Base-by-base conservation (phyloP, 345 rosid genomes). In the Hibiscus trionum region DNA sequence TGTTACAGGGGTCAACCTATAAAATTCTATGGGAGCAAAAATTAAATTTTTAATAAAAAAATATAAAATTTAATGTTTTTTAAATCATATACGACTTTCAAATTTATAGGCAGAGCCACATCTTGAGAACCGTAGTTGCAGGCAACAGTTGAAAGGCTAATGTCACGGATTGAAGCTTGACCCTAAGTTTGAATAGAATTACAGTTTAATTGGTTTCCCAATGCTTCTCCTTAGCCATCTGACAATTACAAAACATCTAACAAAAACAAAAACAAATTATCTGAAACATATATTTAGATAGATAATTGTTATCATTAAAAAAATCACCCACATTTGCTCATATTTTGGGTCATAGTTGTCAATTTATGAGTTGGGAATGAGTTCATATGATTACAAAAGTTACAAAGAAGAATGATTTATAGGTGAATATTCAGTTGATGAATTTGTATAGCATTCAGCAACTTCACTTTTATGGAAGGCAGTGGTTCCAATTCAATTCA, bases 351-450 rank as follows among this genome's bases (percentile, higher is more conserved):
- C 15, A 63, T 63, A 15, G 68, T 4, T 63, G 68, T 63, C 68
- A 63, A 37, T 63, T 63, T 37, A n/a, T 63, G 67, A 8, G 47
- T 37, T 62, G n/a, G 49, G 15, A 63, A 63, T 37, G 49, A 63
- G 50, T 63, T 63, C 29, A 17, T 17, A 37, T 37, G 5, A 10
- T 17, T 17, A 17, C 35, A 61, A 61, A 61, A 55, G 59, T 33
- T 33, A 11, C 9, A 61, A 61, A 16, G 5, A 33, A 33, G 46
- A 16, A 61, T 33, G 66, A 9, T 2, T 63, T 63, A 37, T 37
- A 12, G 9, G 16, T 63, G 47, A 37, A 35, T 62, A 62, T n/a
- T 62, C 4, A 16, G 16, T 11, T 63, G 6, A n/a, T 16, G 66
- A 35, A 63, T 4, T 35, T 61, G 27, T 47, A 37, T 17, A 9